Base-by-base conservation (phyloP, 1,139 yeast genomes). In the Diutina rugosa region DNA sequence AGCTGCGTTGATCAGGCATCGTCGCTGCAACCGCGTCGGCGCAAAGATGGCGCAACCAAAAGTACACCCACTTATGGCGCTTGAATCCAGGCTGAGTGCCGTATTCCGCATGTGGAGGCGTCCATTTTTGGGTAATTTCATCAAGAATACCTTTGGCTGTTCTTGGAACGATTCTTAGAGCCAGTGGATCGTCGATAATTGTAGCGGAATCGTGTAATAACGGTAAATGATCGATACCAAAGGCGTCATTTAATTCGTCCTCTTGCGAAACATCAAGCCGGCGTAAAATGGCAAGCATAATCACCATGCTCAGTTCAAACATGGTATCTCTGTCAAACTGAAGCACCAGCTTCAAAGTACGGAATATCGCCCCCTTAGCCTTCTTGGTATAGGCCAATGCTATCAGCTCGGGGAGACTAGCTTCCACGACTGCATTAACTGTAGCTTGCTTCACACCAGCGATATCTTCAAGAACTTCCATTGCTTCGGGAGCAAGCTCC, bases 311-410 rank as follows among this genome's bases (percentile, higher is more conserved):
- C 0, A 80, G 64, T 1, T 67, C 67, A 12, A 14, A 9, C 18
- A 47, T 28, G 7, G 38, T 21, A 10, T 47, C 38, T 26, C 32
- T 10, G 12, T 47, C 35, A 3, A 47, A 28, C 12, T 28, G 21
- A 28, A 30, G 16, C 10, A 12, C 14, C 35, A 14, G n/a, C 6
- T 28, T 38, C 3, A 47, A 14, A 4, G 16, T n/a, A 16, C 14
- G 35, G 18, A 29, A 12, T 6, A 47, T 28, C 56, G 72, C 72
- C 48, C 78, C 67, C 1, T 68, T 59, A 0, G 85, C 85, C 30
- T 70, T 69, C 14, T 65, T 66, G 0, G 79, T 64, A 60, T 72
- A 81, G 0, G 85, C 70, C 10, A 82, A 63, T 0, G 85, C 76
- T 1, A 81, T 65, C 57, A 64, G 59, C 21, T 66, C 59, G 0